Conservation (phyloP, 164 flowering plant genomes). For the Macadamia tetraphylla region DNA sequence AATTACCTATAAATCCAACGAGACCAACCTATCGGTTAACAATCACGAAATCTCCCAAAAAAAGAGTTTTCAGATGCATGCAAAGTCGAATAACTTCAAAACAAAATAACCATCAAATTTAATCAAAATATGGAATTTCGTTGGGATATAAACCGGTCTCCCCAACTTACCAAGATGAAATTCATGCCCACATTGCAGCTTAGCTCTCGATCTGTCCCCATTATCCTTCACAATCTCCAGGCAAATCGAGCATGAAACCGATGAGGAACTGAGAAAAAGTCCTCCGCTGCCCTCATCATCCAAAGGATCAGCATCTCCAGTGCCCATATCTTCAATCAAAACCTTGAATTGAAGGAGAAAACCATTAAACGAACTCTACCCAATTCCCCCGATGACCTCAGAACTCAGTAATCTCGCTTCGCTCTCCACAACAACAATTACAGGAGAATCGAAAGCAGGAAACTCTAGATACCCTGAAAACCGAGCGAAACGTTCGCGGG, state of each 20-base stretch:
- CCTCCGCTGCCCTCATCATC: constrained; percentile 22
- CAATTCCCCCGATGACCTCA: not conserved
- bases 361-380: not conserved
- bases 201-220: constrained; percentile 79
- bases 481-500: constrained; percentile 2
- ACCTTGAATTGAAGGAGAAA: not conserved
- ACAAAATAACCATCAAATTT: too few species aligned
- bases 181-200: constrained; percentile 79
- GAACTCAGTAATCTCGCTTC: not conserved
- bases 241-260: constrained; percentile 76
- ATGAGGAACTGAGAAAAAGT: constrained; percentile 10
- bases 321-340: constrained; percentile 14
- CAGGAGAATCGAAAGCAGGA: not conserved
- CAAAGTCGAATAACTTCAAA: too few species aligned
- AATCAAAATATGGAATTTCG: too few species aligned
- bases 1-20: too few species aligned
- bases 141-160: too few species aligned
- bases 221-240: constrained; percentile 59
- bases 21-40: too few species aligned
- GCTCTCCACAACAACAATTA: not conserved
- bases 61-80: too few species aligned
- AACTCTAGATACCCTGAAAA: not conserved
- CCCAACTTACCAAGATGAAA: constrained; percentile 50
- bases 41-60: too few species aligned
- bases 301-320: constrained; percentile 12